Evolutionary conservation across 441 rosid genomes (phyloP).

Genomic region (Omphalea diandra): DNA sequence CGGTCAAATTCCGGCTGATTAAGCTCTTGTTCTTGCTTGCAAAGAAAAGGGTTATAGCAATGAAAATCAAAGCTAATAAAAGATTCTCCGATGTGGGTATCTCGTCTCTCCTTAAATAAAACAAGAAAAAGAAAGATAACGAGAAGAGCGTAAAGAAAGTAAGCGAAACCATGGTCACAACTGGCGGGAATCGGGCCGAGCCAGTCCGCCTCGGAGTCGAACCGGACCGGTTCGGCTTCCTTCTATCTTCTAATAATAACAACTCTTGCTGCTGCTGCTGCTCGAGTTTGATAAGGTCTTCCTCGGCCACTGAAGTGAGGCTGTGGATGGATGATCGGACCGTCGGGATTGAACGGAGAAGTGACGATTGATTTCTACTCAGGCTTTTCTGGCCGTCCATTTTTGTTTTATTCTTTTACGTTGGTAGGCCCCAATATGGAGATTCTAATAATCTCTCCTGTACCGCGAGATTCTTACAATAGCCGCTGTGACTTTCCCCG

Average conservation of each 20-base stretch:
- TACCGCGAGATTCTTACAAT: slow-evolving; percentile 50
- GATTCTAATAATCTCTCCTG: no score
- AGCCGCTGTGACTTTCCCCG: slow-evolving; percentile 27
- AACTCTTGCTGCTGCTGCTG: slow-evolving; percentile 17
- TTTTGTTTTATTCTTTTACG: no score
- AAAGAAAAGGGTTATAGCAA: slow-evolving; percentile 74
- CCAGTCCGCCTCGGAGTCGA: slow-evolving; percentile 39
- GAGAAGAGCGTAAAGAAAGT: slow-evolving; percentile 47
- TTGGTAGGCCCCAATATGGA: no score
- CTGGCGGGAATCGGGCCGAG: slow-evolving; percentile 48
- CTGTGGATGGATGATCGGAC: slow-evolving; percentile 86
- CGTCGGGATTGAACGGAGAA: slow-evolving; percentile 79
- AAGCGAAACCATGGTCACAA: slow-evolving; percentile 48
- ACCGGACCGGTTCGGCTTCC: slow-evolving; percentile 40
- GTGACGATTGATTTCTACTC: slow-evolving; percentile 72
- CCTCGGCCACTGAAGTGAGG: slow-evolving; percentile 57
- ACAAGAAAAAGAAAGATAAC: slow-evolving; percentile 43
- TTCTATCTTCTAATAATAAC: no score
- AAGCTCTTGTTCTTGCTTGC: slow-evolving; percentile 66
- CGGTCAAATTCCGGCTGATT: slow-evolving; percentile 41
- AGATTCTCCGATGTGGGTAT: slow-evolving; percentile 77
- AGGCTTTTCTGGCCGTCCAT: slow-evolving; percentile 72
- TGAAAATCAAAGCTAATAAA: slow-evolving; percentile 62
- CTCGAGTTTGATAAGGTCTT: slow-evolving; percentile 36
- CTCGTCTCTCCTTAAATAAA: slow-evolving; percentile 56